phyloP scores from a whole-genome alignment of 2,329 filamentous ascomycete genomes.

The Dendrostoma leiphaemia region DNA sequence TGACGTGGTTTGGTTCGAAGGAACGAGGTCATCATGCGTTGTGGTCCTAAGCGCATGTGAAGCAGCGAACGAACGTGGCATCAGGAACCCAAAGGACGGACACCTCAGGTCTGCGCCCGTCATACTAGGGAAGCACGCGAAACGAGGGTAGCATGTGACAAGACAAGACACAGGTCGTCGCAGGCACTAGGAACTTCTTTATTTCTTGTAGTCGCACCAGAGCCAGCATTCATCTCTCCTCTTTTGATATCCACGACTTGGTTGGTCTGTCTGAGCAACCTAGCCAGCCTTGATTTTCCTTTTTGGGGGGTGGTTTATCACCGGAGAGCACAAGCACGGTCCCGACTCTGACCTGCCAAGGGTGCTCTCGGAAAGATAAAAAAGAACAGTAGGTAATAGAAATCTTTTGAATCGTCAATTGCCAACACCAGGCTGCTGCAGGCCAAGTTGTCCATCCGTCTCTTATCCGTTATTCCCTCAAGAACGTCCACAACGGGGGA shows the following conservation, averaged over 20 bases:
- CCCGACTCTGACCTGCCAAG: slow-evolving; percentile 6
- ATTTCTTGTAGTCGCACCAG: slow-evolving; percentile 5
- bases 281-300: slow-evolving; percentile 12
- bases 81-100: no score
- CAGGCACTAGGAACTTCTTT: neutral
- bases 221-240: slow-evolving; percentile 6
- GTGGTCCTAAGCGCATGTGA: no score
- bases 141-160: neutral
- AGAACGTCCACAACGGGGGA: neutral
- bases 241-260: slow-evolving; percentile 14
- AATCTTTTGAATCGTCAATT: slow-evolving; percentile 21
- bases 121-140: neutral
- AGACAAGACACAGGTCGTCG: neutral
- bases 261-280: slow-evolving; percentile 11
- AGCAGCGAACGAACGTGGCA: no score
- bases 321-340: slow-evolving; percentile 6
- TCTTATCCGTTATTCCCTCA: neutral
- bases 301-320: slow-evolving; percentile 15
- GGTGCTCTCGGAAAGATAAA: slow-evolving; percentile 13
- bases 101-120: no score
- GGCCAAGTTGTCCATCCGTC: neutral
- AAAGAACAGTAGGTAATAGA: slow-evolving; percentile 20
- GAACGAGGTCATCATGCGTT: no score
- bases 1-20: no score
- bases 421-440: slow-evolving; percentile 7